A percentile compares a stretch with the other conserved stretches of the same genome.
These are phyloP conservation scores for Hirschioporus abietinus DNA, from an alignment of 768 basidiomycete species.

Conservation along the genomic window DNA sequence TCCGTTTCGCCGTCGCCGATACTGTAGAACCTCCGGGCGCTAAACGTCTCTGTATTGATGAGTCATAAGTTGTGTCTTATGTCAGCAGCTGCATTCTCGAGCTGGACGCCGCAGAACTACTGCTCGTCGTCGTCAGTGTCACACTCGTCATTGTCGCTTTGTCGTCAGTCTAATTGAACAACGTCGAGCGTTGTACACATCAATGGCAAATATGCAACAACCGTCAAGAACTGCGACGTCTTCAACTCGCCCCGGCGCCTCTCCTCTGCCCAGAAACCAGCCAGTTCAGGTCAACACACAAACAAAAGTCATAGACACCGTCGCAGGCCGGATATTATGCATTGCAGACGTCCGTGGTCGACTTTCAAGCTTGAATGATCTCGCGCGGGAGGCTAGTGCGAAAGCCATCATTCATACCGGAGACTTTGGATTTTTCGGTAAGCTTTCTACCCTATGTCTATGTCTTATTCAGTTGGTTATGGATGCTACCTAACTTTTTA, in stretches of 20 bases:
- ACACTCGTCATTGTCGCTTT: neutral
- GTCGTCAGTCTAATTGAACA: neutral
- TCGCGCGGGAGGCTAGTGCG: conserved; percentile 84
- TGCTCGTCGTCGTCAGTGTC: neutral
- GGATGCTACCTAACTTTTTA: too few relatives aligned
- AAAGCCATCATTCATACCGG: conserved; percentile 95
- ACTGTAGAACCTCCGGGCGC: neutral
- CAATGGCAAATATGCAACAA: conserved; percentile 37
- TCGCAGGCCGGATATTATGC: conserved; percentile 86
- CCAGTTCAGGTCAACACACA: conserved; percentile 60
- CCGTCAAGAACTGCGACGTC: conserved; percentile 55
- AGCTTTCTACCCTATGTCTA: conserved; percentile 15
- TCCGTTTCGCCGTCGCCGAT: neutral
- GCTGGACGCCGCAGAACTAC: neutral
- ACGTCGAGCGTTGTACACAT: neutral
- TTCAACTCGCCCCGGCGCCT: conserved; percentile 51
- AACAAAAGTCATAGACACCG: conserved; percentile 72
- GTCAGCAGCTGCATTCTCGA: neutral
- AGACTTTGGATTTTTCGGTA: conserved; percentile 98
- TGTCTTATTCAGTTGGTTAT: conserved; percentile 3
- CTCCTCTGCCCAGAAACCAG: conserved; percentile 46
- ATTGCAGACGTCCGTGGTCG: conserved; percentile 92
- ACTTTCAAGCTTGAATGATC: conserved; percentile 82
- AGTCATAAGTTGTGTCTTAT: neutral
- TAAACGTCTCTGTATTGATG: neutral